phyloP scores from a whole-genome alignment of 2,329 filamentous ascomycete species.

The Talaromyces rugulosus region DNA sequence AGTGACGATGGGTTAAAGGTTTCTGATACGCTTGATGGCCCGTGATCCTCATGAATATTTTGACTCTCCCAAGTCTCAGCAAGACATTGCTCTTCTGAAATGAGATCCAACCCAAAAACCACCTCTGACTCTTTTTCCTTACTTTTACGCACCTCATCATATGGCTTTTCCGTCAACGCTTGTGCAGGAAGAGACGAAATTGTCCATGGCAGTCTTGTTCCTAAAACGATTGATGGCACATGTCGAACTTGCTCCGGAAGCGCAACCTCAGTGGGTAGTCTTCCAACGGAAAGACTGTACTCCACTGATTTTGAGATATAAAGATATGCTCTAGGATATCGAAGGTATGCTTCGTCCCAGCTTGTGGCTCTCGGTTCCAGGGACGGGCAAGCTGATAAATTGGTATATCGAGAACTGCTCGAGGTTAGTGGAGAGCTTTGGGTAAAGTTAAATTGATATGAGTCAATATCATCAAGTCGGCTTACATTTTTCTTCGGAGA shows the following conservation, averaged over 20 bases:
- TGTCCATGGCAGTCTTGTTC: conserved; percentile 19
- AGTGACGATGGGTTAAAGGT: not conserved
- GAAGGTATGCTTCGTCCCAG: conserved; percentile 23
- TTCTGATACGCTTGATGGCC: not conserved
- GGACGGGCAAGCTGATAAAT: not conserved
- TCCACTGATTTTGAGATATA: conserved; percentile 25
- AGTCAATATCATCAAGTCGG: not conserved
- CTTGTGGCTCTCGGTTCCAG: conserved; percentile 13
- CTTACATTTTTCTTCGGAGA: conserved; percentile 11
- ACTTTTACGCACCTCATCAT: not conserved
- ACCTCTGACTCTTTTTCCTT: not conserved
- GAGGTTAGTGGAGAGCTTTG: not conserved
- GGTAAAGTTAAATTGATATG: not conserved
- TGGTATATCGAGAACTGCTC: not conserved
- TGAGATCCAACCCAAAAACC: not conserved
- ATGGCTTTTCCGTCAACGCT: not conserved
- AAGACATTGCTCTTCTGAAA: not conserved
- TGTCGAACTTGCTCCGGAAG: conserved; percentile 21
- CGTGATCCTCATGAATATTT: not conserved
- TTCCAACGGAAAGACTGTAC: conserved; percentile 19
- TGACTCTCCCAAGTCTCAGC: not conserved
- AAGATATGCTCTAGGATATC: conserved; percentile 22
- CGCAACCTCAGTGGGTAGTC: conserved; percentile 18
- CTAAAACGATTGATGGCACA: conserved; percentile 16
- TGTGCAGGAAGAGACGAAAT: not conserved